These are phyloP conservation scores for Plasmodium coatneyi DNA, from an alignment of 169 alveolate genomes.

Conservation along the genomic window DNA sequence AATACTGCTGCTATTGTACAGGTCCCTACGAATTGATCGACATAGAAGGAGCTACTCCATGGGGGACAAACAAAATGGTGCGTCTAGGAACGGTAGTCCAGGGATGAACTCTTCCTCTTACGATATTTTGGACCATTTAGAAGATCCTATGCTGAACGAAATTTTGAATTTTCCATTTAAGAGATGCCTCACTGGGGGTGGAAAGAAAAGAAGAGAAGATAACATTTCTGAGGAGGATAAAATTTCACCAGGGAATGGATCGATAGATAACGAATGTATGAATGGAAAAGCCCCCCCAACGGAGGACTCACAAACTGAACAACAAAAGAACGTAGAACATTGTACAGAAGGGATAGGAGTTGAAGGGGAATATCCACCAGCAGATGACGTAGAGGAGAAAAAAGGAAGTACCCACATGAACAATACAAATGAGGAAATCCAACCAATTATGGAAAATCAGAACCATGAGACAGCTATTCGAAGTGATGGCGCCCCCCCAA, in stretches of 20 bases:
- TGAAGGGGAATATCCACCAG: background rate
- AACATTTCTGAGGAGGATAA: background rate
- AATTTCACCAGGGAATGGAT: background rate
- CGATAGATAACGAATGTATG: background rate
- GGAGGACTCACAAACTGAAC: background rate
- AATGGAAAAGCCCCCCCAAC: background rate
- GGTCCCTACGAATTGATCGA: background rate
- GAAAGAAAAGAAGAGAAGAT: background rate
- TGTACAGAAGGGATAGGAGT: background rate
- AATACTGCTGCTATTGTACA: background rate
- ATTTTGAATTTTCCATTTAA: background rate
- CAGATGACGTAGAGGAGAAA: background rate
- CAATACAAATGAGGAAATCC: background rate
- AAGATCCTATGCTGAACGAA: background rate
- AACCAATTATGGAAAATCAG: background rate
- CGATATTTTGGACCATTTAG: constrained; percentile 7
- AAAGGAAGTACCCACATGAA: background rate
- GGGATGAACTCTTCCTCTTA: background rate
- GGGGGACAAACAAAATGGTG: background rate
- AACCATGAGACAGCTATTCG: background rate
- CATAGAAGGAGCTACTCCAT: background rate
- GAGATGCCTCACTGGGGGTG: background rate
- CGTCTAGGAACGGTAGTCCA: background rate
- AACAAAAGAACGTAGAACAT: background rate
- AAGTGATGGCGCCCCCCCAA: background rate